These are phyloP conservation scores for Vitis hybrid DNA, from an alignment of 177 flowering plant species.

Conservation along the genomic window DNA sequence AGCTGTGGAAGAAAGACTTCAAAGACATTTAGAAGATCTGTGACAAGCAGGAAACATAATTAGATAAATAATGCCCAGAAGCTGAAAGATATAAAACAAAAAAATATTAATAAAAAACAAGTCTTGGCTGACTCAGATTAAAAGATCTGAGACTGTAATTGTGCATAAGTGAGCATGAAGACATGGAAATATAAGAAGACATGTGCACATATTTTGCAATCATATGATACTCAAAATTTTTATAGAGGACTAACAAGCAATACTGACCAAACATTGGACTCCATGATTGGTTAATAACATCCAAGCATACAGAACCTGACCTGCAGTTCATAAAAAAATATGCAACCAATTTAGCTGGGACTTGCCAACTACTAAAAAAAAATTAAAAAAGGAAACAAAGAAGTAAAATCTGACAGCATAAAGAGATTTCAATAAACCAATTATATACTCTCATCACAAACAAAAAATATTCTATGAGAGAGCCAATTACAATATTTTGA, in stretches of 20 bases:
- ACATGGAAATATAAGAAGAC: not conserved
- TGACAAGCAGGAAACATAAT: slow-evolving; percentile 6
- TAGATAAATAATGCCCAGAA: not conserved
- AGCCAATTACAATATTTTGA: too few relatives aligned
- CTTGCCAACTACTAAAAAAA: not conserved
- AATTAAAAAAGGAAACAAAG: not conserved
- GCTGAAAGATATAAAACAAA: not conserved
- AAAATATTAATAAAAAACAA: not conserved
- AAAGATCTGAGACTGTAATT: too few relatives aligned
- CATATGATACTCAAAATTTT: not conserved
- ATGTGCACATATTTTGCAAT: not conserved
- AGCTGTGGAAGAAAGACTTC: slow-evolving; percentile 91
- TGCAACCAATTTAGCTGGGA: not conserved
- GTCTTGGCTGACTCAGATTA: too few relatives aligned
- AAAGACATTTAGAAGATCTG: slow-evolving; percentile 87
- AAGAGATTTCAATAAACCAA: not conserved
- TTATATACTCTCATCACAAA: not conserved
- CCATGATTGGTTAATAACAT: slow-evolving; percentile 96
- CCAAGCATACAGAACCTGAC: slow-evolving; percentile 97
- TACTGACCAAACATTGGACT: slow-evolving; percentile 96
- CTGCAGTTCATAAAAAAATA: slow-evolving; percentile 38
- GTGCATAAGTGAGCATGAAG: not conserved
- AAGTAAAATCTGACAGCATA: not conserved
- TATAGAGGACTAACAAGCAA: not conserved
- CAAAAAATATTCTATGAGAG: too few relatives aligned